Conservation (phyloP, 2,329 filamentous ascomycete species). For the Hirsutella minnesotensis region DNA sequence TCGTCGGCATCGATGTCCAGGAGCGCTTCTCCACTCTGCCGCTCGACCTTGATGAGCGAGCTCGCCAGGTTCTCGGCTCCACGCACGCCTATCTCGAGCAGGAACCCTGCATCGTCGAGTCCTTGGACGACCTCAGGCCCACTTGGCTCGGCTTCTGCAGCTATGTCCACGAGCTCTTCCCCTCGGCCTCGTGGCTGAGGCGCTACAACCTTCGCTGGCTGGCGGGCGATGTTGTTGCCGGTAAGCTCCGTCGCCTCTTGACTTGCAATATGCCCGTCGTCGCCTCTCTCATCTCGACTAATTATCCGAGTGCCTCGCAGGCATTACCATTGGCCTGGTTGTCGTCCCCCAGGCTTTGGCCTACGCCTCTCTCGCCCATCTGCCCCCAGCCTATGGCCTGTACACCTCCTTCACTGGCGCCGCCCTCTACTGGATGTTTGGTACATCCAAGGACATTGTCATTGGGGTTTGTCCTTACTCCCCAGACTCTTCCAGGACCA, state of each 20-base stretch:
- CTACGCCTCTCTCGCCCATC: constrained; percentile 59
- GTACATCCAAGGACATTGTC: constrained; percentile 75
- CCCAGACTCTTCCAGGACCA: neutral
- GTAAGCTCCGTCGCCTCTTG: constrained; percentile 23
- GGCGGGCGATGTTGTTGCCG: constrained; percentile 60
- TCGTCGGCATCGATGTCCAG: constrained; percentile 20
- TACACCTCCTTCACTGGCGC: constrained; percentile 79
- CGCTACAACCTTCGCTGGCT: constrained; percentile 66
- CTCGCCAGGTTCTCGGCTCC: constrained; percentile 12
- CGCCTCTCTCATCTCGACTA: neutral
- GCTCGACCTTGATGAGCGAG: constrained; percentile 12
- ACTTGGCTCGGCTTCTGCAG: constrained; percentile 26
- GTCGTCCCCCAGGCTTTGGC: constrained; percentile 74
- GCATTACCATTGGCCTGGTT: constrained; percentile 46
- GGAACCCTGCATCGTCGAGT: constrained; percentile 55
- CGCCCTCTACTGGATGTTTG: constrained; percentile 72
- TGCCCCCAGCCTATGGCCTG: constrained; percentile 58
- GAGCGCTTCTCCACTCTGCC: constrained; percentile 15
- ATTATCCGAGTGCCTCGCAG: constrained; percentile 6
- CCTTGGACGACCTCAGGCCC: constrained; percentile 44
- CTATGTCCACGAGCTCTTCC: constrained; percentile 47
- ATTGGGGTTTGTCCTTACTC: constrained; percentile 43
- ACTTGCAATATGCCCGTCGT: neutral
- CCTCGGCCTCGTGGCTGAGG: constrained; percentile 56
- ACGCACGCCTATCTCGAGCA: constrained; percentile 40